Conservation (phyloP, 495 filamentous ascomycete species). For the Jackrogersella minutella region DNA sequence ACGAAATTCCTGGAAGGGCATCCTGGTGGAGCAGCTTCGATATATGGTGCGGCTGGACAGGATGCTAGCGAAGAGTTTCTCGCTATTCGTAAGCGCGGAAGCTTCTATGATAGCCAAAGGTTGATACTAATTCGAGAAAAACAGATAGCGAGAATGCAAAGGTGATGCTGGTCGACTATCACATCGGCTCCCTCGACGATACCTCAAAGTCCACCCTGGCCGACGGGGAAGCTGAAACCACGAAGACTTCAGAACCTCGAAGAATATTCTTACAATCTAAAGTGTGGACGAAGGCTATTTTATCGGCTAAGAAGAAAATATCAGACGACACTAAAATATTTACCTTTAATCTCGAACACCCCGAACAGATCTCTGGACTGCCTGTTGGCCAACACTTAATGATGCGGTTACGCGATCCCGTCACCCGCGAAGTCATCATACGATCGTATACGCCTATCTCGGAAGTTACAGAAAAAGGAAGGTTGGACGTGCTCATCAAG, state of each 20-base stretch:
- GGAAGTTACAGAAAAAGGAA: slow-evolving; percentile 64
- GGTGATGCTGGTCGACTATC: slow-evolving; percentile 87
- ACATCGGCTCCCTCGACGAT: slow-evolving; percentile 80
- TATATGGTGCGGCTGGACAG: slow-evolving; percentile 81
- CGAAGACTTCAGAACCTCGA: slow-evolving; percentile 48
- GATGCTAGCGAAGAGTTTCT: slow-evolving; percentile 95
- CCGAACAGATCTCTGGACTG: slow-evolving; percentile 75
- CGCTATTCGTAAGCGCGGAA: slow-evolving; percentile 79
- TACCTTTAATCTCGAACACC: slow-evolving; percentile 79
- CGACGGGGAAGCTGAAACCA: slow-evolving; percentile 25
- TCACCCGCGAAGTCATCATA: slow-evolving; percentile 75
- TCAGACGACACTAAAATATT: slow-evolving; percentile 88
- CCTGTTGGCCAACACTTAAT: slow-evolving; percentile 91
- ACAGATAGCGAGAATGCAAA: slow-evolving; percentile 92
- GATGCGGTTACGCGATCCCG: slow-evolving; percentile 78
- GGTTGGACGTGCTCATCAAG: slow-evolving; percentile 81
- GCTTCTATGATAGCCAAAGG: not conserved
- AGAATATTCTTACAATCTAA: slow-evolving; percentile 74
- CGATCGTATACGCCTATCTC: slow-evolving; percentile 91
- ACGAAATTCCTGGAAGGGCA: slow-evolving; percentile 84
- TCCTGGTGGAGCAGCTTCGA: slow-evolving; percentile 89
- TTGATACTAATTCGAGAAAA: slow-evolving; percentile 8
- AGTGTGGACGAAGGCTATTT: slow-evolving; percentile 72
- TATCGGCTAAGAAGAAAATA: slow-evolving; percentile 69
- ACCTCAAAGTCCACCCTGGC: slow-evolving; percentile 61